Evolutionary conservation across 768 basidiomycete genomes (phyloP).

Genomic region (Mycena albidolilacea): DNA sequence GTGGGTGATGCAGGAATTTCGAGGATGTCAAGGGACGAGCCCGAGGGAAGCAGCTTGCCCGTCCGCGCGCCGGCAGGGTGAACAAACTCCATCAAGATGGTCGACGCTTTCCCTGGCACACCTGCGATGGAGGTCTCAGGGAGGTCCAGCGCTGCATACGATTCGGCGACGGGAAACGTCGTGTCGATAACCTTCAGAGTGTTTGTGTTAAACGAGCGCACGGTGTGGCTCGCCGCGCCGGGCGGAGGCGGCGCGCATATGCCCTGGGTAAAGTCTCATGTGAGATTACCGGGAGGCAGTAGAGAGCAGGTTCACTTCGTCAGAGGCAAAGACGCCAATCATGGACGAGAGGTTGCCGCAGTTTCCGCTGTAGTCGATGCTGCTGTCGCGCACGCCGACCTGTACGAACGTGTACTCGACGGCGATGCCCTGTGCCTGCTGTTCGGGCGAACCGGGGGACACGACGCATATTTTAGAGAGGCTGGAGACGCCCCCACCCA

Average conservation of each 20-base stretch:
- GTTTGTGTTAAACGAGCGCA: slow-evolving; percentile 80
- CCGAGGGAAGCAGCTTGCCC: slow-evolving; percentile 78
- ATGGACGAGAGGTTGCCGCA: slow-evolving; percentile 82
- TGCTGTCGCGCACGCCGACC: slow-evolving; percentile 70
- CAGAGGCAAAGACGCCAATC: slow-evolving; percentile 81
- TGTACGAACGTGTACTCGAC: slow-evolving; percentile 83
- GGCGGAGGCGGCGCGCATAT: slow-evolving; percentile 54
- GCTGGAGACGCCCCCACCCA: slow-evolving; percentile 85
- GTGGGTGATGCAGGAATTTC: slow-evolving; percentile 44
- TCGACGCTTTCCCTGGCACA: slow-evolving; percentile 75
- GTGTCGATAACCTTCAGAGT: slow-evolving; percentile 79
- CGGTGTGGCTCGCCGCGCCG: slow-evolving; percentile 52
- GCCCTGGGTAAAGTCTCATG: slow-evolving; percentile 44
- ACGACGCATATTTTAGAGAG: slow-evolving; percentile 84
- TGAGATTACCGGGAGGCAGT: background rate
- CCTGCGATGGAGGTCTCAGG: slow-evolving; percentile 75
- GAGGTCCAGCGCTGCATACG: slow-evolving; percentile 60
- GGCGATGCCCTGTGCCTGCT: slow-evolving; percentile 62
- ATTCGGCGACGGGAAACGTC: slow-evolving; percentile 70
- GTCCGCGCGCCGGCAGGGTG: slow-evolving; percentile 79
- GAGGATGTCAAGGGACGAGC: slow-evolving; percentile 62
- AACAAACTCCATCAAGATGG: slow-evolving; percentile 77
- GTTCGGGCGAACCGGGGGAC: slow-evolving; percentile 60
- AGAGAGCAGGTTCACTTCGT: slow-evolving; percentile 53
- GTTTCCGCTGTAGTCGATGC: slow-evolving; percentile 79